Evolutionary conservation across 371 early-diverging fungal genomes (phyloP).

Genomic region (Saksenaea vasiformis): DNA sequence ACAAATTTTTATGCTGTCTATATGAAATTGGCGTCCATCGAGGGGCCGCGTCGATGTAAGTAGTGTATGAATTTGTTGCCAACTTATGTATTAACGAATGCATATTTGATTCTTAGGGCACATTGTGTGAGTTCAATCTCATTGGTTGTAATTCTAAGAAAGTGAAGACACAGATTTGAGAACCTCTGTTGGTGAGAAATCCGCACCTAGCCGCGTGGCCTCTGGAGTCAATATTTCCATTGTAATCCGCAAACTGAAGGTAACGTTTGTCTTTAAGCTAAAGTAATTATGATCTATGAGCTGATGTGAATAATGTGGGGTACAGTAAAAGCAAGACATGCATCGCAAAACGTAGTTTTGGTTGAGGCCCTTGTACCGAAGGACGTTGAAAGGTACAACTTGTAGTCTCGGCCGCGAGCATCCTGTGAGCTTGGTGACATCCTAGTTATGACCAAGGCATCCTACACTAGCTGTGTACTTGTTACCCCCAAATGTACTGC

Average conservation of each 20-base stretch:
- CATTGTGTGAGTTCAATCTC: not conserved
- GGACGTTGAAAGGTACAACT: not conserved
- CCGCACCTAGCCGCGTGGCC: too few relatives aligned
- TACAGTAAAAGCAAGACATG: not conserved
- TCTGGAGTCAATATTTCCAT: too few relatives aligned
- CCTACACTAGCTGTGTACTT: not conserved
- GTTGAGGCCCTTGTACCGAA: not conserved
- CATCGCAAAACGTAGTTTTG: not conserved
- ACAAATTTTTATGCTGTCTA: too few relatives aligned
- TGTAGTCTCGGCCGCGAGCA: slow-evolving; percentile 2
- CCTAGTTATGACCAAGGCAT: not conserved
- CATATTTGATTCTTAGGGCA: slow-evolving; percentile 1
- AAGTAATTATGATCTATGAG: not conserved
- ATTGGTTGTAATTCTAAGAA: not conserved
- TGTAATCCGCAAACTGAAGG: too few relatives aligned
- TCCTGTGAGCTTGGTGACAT: slow-evolving; percentile 2
- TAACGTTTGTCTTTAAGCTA: not conserved
- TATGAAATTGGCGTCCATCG: too few relatives aligned
- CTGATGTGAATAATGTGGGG: not conserved
- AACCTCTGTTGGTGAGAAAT: too few relatives aligned
- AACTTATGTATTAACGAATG: too few relatives aligned
- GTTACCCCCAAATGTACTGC: not conserved
- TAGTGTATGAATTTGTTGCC: too few relatives aligned
- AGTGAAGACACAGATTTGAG: not conserved
- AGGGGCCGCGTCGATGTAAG: too few relatives aligned